Evolutionary conservation across 2,329 filamentous ascomycete species (phyloP), one percentile per base, ranked within the genome.

Genomic region (Alternaria longipes): DNA sequence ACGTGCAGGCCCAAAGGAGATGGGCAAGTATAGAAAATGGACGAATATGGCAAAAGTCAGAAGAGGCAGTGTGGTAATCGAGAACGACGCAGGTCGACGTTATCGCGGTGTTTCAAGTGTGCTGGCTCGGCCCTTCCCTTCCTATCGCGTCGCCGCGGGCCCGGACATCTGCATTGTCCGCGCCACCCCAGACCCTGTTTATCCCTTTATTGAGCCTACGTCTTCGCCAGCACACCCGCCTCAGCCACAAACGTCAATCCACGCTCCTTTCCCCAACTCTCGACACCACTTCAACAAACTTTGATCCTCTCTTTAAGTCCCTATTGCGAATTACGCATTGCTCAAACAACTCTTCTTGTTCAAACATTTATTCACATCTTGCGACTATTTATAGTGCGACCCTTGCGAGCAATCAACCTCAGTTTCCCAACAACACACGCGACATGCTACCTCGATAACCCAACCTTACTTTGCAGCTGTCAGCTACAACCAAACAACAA

Each of bases 131-230:
- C 57, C 54, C 52, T 60, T 60, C 57, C 57, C 53, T 50, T 56
- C 52, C 52, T 54, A 24, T 54, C 51, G 56, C 44, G 56, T 34
- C 45, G 42, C 57, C 38, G 57, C 49, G n/a, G 53, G 46, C 5
- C 18, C 18, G 9, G 38, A 22, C 45, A 9, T 14, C 18, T 22
- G 22, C 22, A 22, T 22, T 22, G 46, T 54, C 51, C 62, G 62
- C 54, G 62, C 62, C 62, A 64, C 51, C 62, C 62, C 34, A 50
- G 54, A 59, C 62, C 62, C 51, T 62, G 62, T 64, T 50, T 49
- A 61, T 62, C 62, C 59, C 62, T 55, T 59, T 62, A 54, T 62
- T 47, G 41, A 59, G 47, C 49, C 54, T 44, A 51, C 46, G 38
- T 42, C 30, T 57, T 57, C 54, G 58, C 54, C 58, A 58, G 50